A percentile compares a stretch with the other conserved stretches of the same genome.
These are phyloP conservation scores for Tolypocladium nubicola DNA, from an alignment of 2,329 filamentous ascomycete species.

Conservation along the genomic window DNA sequence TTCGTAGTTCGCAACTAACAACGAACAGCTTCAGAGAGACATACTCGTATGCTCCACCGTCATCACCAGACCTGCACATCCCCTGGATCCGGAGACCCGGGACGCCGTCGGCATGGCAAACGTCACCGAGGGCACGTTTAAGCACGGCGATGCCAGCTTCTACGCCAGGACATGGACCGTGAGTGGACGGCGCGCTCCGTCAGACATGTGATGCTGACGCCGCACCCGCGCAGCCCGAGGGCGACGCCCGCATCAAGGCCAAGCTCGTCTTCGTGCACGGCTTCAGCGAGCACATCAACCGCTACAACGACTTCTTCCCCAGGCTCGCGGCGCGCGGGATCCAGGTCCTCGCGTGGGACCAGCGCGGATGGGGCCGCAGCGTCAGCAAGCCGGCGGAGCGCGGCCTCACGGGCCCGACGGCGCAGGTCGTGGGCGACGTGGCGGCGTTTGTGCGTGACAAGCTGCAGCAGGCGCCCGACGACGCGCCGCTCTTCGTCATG, in stretches of 20 bases:
- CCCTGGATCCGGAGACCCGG: neutral
- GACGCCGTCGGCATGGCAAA: slow-evolving; percentile 19
- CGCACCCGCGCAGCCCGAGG: slow-evolving; percentile 35
- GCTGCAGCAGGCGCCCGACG: slow-evolving; percentile 38
- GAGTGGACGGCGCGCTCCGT: slow-evolving; percentile 15
- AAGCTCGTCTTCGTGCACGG: slow-evolving; percentile 79
- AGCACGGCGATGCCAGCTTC: slow-evolving; percentile 32
- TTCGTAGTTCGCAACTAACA: too few species aligned
- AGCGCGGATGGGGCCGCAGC: slow-evolving; percentile 79
- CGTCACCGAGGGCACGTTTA: slow-evolving; percentile 39
- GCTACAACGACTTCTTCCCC: slow-evolving; percentile 66
- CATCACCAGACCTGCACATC: neutral
- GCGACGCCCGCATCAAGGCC: slow-evolving; percentile 41
- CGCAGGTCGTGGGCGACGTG: slow-evolving; percentile 65
- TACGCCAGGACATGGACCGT: slow-evolving; percentile 51
- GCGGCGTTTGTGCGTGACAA: slow-evolving; percentile 60
- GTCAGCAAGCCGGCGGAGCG: slow-evolving; percentile 49
- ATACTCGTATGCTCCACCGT: neutral
- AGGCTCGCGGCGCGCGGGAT: slow-evolving; percentile 61
- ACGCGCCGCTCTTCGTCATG: slow-evolving; percentile 65
- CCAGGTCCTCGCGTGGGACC: slow-evolving; percentile 68
- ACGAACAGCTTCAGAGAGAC: too few species aligned
- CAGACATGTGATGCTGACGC: neutral
- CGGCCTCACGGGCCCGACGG: slow-evolving; percentile 66
- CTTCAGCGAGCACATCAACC: slow-evolving; percentile 76